A percentile compares a stretch with the other conserved stretches of the same genome.
phyloP scores from a whole-genome alignment of 345 rosid species.

The Cochlearia excelsa region DNA sequence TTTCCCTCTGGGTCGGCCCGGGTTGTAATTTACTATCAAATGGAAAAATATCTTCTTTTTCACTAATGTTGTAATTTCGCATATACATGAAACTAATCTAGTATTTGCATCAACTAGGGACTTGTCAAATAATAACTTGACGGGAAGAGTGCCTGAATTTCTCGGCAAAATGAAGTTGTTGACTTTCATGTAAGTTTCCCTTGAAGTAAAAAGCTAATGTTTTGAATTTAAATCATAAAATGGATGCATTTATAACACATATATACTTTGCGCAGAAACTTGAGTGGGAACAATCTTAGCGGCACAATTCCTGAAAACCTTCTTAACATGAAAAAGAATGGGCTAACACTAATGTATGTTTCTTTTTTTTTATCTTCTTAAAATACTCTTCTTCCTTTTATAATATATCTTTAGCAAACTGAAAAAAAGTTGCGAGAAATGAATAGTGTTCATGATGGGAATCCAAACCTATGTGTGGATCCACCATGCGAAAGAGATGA shows the following conservation, averaged over 20 bases:
- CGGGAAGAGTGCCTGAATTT: slow-evolving; percentile 42
- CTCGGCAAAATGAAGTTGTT: slow-evolving; percentile 39
- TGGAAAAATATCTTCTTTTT: too few relatives aligned
- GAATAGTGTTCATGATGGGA: too few relatives aligned
- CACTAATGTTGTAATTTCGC: too few relatives aligned
- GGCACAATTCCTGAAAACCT: neutral
- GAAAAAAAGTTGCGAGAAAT: too few relatives aligned
- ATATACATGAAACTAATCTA: too few relatives aligned
- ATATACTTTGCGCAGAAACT: neutral
- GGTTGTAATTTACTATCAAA: too few relatives aligned
- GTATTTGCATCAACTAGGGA: slow-evolving; percentile 38
- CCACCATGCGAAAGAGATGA: too few relatives aligned
- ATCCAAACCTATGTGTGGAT: too few relatives aligned
- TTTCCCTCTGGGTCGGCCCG: too few relatives aligned
- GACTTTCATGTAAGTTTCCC: slow-evolving; percentile 43
- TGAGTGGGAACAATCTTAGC: slow-evolving; percentile 3
- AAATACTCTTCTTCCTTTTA: too few relatives aligned
- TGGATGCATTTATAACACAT: neutral
- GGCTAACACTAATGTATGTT: slow-evolving; percentile 1
- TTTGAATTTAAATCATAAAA: neutral
- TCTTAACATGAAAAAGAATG: neutral
- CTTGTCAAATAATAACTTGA: slow-evolving; percentile 43
- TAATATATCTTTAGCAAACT: too few relatives aligned
- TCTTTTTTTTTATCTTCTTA: neutral
- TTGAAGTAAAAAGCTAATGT: neutral